Evolutionary conservation across 345 rosid genomes (phyloP).

Genomic region (Lepidium africanum): DNA sequence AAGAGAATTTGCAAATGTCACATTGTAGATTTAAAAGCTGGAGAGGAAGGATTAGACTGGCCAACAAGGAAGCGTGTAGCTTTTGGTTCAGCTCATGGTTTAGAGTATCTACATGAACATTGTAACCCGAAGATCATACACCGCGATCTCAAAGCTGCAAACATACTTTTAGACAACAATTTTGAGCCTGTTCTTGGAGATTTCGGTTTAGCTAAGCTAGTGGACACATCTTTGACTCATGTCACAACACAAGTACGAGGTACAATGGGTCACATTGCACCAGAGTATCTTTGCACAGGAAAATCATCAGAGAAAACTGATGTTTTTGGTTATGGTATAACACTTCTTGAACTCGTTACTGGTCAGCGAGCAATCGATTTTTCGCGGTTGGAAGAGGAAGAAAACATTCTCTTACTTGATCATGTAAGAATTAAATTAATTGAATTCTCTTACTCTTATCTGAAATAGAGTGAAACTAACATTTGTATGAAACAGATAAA

Average conservation of each 20-base stretch:
- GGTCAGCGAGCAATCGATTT: slow-evolving; percentile 90
- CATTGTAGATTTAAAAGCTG: slow-evolving; percentile 53
- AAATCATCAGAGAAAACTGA: slow-evolving; percentile 83
- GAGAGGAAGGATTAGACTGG: slow-evolving; percentile 78
- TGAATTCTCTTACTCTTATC: background rate
- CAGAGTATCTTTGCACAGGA: slow-evolving; percentile 83
- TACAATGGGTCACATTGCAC: slow-evolving; percentile 93
- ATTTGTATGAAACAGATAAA: slow-evolving; percentile 44
- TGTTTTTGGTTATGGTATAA: slow-evolving; percentile 86
- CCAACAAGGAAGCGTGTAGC: slow-evolving; percentile 69
- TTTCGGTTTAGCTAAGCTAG: slow-evolving; percentile 68
- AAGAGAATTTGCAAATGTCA: background rate
- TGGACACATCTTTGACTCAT: slow-evolving; percentile 61
- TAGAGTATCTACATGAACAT: slow-evolving; percentile 81
- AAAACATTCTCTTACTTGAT: slow-evolving; percentile 84
- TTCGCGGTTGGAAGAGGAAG: slow-evolving; percentile 81
- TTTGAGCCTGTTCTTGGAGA: slow-evolving; percentile 89
- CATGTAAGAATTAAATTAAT: slow-evolving; percentile 47
- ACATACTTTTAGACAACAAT: slow-evolving; percentile 65
- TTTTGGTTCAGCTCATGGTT: slow-evolving; percentile 75
- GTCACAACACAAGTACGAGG: slow-evolving; percentile 90
- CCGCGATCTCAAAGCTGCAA: slow-evolving; percentile 87
- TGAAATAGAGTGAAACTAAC: background rate
- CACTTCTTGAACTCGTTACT: slow-evolving; percentile 82
- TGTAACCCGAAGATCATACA: slow-evolving; percentile 89